Evolutionary conservation across 2,329 filamentous ascomycete genomes (phyloP), one percentile per base, ranked within the genome.

Genomic region (Fusarium abutilonis): DNA sequence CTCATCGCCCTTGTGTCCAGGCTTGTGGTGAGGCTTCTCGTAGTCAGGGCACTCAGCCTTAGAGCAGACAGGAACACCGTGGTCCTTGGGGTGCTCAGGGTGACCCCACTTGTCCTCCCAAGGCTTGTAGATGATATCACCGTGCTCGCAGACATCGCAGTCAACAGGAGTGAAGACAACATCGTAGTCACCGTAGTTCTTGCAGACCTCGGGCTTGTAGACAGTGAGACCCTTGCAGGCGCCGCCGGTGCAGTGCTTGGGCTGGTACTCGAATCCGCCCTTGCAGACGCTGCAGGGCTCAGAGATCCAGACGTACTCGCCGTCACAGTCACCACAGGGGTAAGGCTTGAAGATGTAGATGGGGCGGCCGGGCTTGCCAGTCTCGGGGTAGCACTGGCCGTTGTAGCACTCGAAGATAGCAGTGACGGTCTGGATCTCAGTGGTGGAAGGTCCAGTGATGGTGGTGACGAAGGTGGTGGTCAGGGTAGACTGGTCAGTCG

Each of bases 121-220:
- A 42, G 67, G 66, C 67, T 67, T 67, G 66, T 67, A 70, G 61
- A 61, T 32, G 13, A 61, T n/a, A 11, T 61, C 48, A 3, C 63
- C 65, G 8, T 54, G 19, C 52, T 63, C 35, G 39, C 63, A 66
- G 11, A 29, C 32, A 0, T 66, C 46, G 26, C 64, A 67, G 49
- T 64, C 21, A n/a, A 32, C 28, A 7, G 63, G 52, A 4, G 47
- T 46, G 56, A 56, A 69, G 58, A 53, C 57, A 23, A 62, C 48
- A 4, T 66, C 48, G 39, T 63, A 6, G 35, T 52, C 54, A 26
- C 48, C 45, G 47, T 44, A 53, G 61, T 66, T 40, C 10, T 35
- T n/a, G 52, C 57, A 63, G 35, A 56, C 23, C 66, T 70, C 56
- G 7, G 66, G 58, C 64, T 68, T 69, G 56, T 64, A 70, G 56